Conservation (phyloP, 331 rosid species). For the Quercus lobata region DNA sequence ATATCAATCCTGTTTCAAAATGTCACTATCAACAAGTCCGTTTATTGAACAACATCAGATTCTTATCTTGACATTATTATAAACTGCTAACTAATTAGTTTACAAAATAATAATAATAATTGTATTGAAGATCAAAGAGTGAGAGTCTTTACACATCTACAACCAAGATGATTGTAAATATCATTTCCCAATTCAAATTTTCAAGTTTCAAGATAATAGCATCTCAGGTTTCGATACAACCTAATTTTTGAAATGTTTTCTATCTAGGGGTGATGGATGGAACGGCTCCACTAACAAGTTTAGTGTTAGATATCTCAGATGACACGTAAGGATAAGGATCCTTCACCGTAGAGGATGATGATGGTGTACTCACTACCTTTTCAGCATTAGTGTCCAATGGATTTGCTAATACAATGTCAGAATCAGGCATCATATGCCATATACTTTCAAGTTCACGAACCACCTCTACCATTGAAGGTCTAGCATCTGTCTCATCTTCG, state of each 20-base stretch:
- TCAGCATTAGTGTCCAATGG: constrained; percentile 23
- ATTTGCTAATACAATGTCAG: constrained; percentile 32
- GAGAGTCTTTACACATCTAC: not conserved
- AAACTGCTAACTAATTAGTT: no score
- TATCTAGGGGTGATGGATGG: constrained; percentile 89
- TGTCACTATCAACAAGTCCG: no score
- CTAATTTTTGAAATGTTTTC: not conserved
- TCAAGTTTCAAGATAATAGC: not conserved
- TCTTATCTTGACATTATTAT: no score
- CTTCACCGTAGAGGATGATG: constrained; percentile 45
- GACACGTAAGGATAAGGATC: constrained; percentile 53
- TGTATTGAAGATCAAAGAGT: no score
- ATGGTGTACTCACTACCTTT: constrained; percentile 40
- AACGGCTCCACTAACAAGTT: constrained; percentile 73
- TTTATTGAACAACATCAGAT: no score
- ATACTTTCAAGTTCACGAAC: constrained; percentile 72
- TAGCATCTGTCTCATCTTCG: constrained; percentile 50
- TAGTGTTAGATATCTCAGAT: constrained; percentile 66
- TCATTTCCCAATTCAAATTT: not conserved
- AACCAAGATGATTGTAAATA: not conserved
- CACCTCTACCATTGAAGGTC: constrained; percentile 79
- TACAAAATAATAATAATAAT: no score
- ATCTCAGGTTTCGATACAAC: not conserved
- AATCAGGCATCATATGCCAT: constrained; percentile 46
- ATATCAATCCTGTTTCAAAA: no score